phyloP scores from a whole-genome alignment of 2,329 filamentous ascomycete species.

The Colletotrichum chrysophilum region DNA sequence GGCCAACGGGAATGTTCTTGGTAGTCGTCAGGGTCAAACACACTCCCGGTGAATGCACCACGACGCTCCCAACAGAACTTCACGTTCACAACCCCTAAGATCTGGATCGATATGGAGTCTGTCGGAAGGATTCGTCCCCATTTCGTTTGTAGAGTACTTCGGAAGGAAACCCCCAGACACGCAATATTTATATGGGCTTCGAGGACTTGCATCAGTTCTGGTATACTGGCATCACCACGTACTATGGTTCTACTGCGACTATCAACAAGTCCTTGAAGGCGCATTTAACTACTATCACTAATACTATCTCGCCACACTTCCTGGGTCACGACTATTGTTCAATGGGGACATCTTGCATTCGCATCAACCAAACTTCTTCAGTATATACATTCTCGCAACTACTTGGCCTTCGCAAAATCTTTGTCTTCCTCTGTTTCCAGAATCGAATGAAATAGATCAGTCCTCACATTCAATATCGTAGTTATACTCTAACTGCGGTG shows the following conservation, averaged over 20 bases:
- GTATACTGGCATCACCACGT: background rate
- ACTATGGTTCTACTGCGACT: background rate
- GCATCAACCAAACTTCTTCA: background rate
- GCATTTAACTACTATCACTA: background rate
- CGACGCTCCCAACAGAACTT: no score
- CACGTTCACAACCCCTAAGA: no score
- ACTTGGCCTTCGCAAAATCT: background rate
- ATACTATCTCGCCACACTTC: background rate
- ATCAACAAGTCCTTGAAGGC: background rate
- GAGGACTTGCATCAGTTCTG: background rate
- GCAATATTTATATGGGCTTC: no score
- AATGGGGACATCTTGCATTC: background rate
- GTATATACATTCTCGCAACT: background rate
- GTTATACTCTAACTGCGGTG: background rate
- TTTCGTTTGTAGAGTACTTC: no score
- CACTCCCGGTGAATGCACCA: no score
- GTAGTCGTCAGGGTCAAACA: no score
- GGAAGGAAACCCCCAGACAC: no score
- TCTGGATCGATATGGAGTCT: no score
- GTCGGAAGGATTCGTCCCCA: no score
- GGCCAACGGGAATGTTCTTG: no score
- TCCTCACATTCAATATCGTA: background rate
- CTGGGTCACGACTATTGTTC: background rate
- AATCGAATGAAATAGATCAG: background rate
- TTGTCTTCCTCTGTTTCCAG: background rate